phyloP scores from a whole-genome alignment of 1,284 basidiomycete species.

The Dichomitus squalens region DNA sequence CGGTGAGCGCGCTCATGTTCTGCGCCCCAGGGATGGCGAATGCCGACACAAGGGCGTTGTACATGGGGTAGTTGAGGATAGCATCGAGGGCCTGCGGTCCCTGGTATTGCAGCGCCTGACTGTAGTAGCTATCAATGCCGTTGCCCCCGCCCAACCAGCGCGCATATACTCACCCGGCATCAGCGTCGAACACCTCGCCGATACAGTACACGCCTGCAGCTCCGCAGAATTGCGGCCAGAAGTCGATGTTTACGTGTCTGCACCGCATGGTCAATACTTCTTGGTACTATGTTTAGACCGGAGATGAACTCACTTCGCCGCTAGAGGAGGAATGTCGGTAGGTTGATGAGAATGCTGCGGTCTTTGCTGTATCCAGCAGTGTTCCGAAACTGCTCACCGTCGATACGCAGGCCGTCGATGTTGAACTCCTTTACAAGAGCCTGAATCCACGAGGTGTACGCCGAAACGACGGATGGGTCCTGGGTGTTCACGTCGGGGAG shows the following conservation, averaged over 20 bases:
- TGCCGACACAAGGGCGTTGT: conserved; percentile 44
- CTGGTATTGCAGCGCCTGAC: conserved; percentile 31
- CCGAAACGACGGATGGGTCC: conserved; percentile 56
- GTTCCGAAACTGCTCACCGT: conserved; percentile 41
- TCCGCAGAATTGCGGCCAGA: conserved; percentile 72
- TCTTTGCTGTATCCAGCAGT: neutral
- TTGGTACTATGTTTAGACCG: neutral
- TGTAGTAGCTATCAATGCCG: conserved; percentile 4
- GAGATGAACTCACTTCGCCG: conserved; percentile 48
- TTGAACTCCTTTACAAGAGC: conserved; percentile 64
- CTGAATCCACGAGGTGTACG: conserved; percentile 66
- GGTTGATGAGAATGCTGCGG: neutral
- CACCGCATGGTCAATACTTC: neutral
- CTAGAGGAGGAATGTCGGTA: conserved; percentile 12
- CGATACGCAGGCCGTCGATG: conserved; percentile 79
- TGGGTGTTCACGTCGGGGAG: conserved; percentile 78
- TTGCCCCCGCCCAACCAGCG: neutral
- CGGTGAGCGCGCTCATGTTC: conserved; percentile 38
- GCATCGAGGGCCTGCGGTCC: conserved; percentile 45
- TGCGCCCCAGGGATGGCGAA: conserved; percentile 37
- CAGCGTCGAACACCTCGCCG: conserved; percentile 74
- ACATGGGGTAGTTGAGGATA: conserved; percentile 57
- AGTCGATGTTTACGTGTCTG: conserved; percentile 66
- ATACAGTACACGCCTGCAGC: conserved; percentile 84
- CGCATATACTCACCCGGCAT: conserved; percentile 49